Evolutionary conservation across 768 basidiomycete species (phyloP), one percentile per base, ranked within the genome.

Genomic region (Hortiboletus campestris): DNA sequence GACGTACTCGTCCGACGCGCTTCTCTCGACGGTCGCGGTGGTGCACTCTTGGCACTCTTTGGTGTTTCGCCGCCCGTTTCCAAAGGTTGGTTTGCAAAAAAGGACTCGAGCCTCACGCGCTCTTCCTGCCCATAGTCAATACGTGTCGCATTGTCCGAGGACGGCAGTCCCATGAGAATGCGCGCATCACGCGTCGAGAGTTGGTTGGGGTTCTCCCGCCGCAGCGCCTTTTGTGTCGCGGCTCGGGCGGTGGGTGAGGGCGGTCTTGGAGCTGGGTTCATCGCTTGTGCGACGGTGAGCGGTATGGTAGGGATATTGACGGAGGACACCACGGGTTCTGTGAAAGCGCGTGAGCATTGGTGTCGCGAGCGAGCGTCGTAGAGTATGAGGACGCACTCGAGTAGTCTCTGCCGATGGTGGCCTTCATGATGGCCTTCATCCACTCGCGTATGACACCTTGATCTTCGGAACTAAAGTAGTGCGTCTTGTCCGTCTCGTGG

Each of bases 371-470:
- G 8, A 34, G 25, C 11, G 32, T 28, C 12, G 8, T 25, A 6
- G 10, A 14, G 25, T 25, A 11, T 20, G 28, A n/a, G 52, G 38
- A 78, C 88, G 38, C 64, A 95, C 94, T 89, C 10, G 88, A 82
- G 67, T 95, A 98, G 69, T 98, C 97, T 53, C 97, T 78, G 10
- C 84, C 88, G 62, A 99, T 99, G 13, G 96, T 98, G 3, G 96
- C 93, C 70, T 98, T 99, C 93, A 98, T 98, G 62, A 99, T 84
- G 9, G 95, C 93, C 76, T 98, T 99, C 97, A 98, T 98, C 96
- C 97, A 98, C 61, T 93, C 93, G n/a, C 97, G 84, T 46, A 97
- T 81, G 36, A 84, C 74, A 1, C 75, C 65, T 72, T 93, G 91
- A 66, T 98, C 94, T 22, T 94, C 89, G 0, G 92, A 93, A 59